Conservation (phyloP, 2,329 filamentous ascomycete genomes). For the Fusarium buxicola region DNA sequence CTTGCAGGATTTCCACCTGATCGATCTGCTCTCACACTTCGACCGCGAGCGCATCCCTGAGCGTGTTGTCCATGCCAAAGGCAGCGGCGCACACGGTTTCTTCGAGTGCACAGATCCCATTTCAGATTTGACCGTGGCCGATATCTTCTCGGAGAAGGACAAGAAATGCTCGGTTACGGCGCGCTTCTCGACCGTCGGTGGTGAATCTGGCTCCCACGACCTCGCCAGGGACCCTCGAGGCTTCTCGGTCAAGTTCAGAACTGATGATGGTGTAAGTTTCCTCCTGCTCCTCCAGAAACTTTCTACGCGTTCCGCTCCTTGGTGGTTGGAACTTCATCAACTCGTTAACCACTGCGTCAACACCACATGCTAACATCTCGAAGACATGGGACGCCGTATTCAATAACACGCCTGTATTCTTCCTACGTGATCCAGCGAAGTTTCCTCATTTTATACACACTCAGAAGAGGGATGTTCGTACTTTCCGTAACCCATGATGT, state of each 20-base stretch:
- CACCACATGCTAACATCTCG: not conserved
- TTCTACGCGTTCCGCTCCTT: too few relatives aligned
- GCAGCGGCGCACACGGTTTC: constrained; percentile 65
- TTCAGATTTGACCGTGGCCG: constrained; percentile 65
- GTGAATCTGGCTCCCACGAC: constrained; percentile 78
- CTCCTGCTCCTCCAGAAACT: too few relatives aligned
- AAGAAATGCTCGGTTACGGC: constrained; percentile 76
- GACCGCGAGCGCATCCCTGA: constrained; percentile 72
- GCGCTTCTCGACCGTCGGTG: constrained; percentile 81
- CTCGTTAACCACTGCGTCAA: not conserved
- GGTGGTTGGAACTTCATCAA: too few relatives aligned
- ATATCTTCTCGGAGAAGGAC: constrained; percentile 68
- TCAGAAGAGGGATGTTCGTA: constrained; percentile 70
- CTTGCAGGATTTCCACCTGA: constrained; percentile 69
- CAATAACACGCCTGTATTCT: constrained; percentile 78
- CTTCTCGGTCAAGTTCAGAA: constrained; percentile 79
- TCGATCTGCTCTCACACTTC: constrained; percentile 71
- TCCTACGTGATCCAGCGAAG: constrained; percentile 78
- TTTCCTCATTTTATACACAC: constrained; percentile 81
- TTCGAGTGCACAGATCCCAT: constrained; percentile 61
- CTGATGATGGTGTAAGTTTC: constrained; percentile 51
- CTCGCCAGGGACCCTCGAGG: constrained; percentile 78
- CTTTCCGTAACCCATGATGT: constrained; percentile 50
- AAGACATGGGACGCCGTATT: constrained; percentile 20
- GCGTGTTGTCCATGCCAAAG: constrained; percentile 70